Conservation (phyloP, 1,139 yeast species). For the Candida sp. region DNA sequence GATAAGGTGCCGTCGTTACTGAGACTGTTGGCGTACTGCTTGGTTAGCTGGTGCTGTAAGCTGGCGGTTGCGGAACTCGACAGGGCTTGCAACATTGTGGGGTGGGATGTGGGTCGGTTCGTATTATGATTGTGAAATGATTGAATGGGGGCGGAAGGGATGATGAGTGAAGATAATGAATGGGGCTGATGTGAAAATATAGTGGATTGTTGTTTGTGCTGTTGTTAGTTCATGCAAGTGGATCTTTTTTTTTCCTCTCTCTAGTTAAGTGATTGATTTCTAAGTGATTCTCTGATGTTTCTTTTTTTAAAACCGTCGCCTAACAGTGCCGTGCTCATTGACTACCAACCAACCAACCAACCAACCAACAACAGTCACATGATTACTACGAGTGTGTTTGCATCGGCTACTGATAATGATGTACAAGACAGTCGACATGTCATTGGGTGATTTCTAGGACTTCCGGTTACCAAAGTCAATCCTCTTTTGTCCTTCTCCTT, state of each 20-base stretch:
- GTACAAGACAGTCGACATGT: no score
- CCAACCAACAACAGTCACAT: no score
- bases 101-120: no score
- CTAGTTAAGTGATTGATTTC: no score
- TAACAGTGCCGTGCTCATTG: no score
- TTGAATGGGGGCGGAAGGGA: background rate
- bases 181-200: no score
- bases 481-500: background rate
- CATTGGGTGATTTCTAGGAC: no score
- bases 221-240: background rate
- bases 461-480: background rate
- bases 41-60: conserved; percentile 10
- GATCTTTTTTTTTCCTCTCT: background rate
- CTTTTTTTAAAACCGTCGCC: background rate
- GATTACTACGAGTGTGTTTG: no score
- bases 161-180: background rate
- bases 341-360: no score
- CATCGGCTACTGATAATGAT: no score
- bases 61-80: conserved; percentile 10
- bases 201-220: background rate
- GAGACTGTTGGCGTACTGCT: conserved; percentile 13
- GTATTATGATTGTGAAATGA: background rate
- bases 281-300: no score
- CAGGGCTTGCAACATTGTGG: conserved; percentile 13
- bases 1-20: conserved; percentile 12